Conservation (phyloP, 768 basidiomycete genomes). For the Pulveroboletus sp. region DNA sequence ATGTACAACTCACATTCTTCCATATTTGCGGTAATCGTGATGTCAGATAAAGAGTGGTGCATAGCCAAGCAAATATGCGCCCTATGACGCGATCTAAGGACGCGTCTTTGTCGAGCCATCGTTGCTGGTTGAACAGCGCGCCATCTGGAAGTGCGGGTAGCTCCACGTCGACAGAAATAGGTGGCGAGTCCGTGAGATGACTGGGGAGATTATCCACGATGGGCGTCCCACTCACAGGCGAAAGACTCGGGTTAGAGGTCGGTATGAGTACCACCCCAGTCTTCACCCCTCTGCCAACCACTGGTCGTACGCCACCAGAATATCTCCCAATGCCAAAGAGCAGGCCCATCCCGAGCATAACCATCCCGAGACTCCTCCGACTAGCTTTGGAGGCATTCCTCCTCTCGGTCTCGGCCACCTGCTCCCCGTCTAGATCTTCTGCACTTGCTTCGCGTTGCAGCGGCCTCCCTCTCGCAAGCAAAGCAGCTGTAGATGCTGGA, state of each 20-base stretch:
- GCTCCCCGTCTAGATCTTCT: constrained; percentile 20
- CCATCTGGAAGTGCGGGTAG: constrained; percentile 13
- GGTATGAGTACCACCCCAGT: constrained; percentile 50
- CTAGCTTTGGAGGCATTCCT: constrained; percentile 58
- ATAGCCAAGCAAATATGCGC: constrained; percentile 91
- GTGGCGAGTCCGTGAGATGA: not conserved
- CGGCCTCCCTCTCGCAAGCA: constrained; percentile 43
- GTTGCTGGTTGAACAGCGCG: constrained; percentile 2
- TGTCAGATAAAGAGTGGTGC: constrained; percentile 90
- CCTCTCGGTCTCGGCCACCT: constrained; percentile 20
- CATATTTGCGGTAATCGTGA: constrained; percentile 96
- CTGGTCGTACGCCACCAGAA: constrained; percentile 29
- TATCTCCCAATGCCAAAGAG: constrained; percentile 67
- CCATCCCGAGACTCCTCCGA: constrained; percentile 70
- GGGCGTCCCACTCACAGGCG: constrained; percentile 2
- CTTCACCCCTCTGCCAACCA: constrained; percentile 28
- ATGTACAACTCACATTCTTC: constrained; percentile 80
- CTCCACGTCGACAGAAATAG: constrained; percentile 14
- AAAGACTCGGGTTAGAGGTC: not conserved
- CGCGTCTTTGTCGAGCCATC: constrained; percentile 20
- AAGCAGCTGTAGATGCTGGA: constrained; percentile 12
- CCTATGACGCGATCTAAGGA: constrained; percentile 69
- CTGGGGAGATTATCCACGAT: constrained; percentile 13
- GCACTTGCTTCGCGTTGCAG: constrained; percentile 37
- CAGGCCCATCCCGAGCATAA: constrained; percentile 77